These are phyloP conservation scores for Fusarium sp. DNA, from an alignment of 2,329 filamentous ascomycete species.

Conservation along the genomic window DNA sequence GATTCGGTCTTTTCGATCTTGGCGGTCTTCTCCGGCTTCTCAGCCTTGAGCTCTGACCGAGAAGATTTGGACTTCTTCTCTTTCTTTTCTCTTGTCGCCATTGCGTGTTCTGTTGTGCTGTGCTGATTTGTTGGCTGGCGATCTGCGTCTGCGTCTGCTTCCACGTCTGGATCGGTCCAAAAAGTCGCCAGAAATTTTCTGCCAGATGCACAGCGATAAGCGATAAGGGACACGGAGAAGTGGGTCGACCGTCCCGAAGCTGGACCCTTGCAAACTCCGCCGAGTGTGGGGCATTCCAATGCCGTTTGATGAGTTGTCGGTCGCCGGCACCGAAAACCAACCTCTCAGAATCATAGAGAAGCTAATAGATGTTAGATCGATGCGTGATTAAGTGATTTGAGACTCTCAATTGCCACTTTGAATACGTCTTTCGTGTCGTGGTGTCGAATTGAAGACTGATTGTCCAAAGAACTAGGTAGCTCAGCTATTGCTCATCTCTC, in stretches of 20 bases:
- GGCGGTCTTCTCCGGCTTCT: slow-evolving; percentile 18
- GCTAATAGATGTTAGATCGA: neutral
- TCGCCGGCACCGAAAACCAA: slow-evolving; percentile 8
- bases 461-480: too few species aligned
- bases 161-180: slow-evolving; percentile 1
- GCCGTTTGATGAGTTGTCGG: slow-evolving; percentile 21
- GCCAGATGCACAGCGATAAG: slow-evolving; percentile 39
- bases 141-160: slow-evolving; percentile 1
- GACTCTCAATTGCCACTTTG: neutral
- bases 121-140: slow-evolving; percentile 8
- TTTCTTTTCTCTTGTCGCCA: slow-evolving; percentile 46
- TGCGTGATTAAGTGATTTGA: neutral
- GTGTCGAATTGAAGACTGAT: neutral
- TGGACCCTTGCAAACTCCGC: slow-evolving; percentile 29
- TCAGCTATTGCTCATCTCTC: too few species aligned
- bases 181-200: slow-evolving; percentile 30
- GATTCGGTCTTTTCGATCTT: slow-evolving; percentile 28
- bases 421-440: neutral
- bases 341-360: slow-evolving; percentile 23
- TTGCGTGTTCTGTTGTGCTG: slow-evolving; percentile 27
- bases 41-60: slow-evolving; percentile 28
- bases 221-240: slow-evolving; percentile 38
- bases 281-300: slow-evolving; percentile 20
- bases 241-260: slow-evolving; percentile 26
- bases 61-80: slow-evolving; percentile 38